Base-by-base conservation (phyloP, 169 alveolate genomes). In the Plasmodium adleri region DNA sequence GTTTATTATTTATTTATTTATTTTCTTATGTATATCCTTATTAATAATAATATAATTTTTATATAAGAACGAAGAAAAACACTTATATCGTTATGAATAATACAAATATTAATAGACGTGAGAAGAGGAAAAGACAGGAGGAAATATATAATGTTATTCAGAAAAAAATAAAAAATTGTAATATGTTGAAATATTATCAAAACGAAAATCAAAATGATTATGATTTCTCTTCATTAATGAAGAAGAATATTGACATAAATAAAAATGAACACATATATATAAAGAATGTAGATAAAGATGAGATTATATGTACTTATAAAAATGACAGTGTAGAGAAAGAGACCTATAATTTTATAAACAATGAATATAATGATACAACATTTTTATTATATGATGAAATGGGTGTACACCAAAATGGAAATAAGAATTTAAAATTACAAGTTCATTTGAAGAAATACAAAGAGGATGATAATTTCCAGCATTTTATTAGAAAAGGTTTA, bases 111-210 rank as follows among this genome's bases (percentile, higher is more conserved):
- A 67, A 52, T 80, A 80, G 52, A 7, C 72, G 90, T 60, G 71
- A 80, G 28, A 80, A 80, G 24, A 80, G 90, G 70, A 80, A 80
- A 80, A 80, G 90, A 66, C 73, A 80, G 78, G 90, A 80, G 78
- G 83, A 54, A 80, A 80, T 59, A 80, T 64, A 78, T 56, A 71
- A 80, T 80, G 90, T 32, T 67, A 67, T 80, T 67, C 66, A 54
- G 80, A 80, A 80, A 67, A 80, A 80, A 80, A 52, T 67, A 70
- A 80, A 80, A 47, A 10, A 80, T 24, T 52, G 72, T 59, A 80
- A 80, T 67, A 80, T 80, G 90, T 80, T 67, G 28, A 80, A 66
- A 28, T 52, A 70, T 22, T 66, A 50, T 45, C 54, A 67, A 32
- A 71, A 32, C 10, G 64, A 50, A 24, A 49, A 32, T 24, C 22